phyloP scores from a whole-genome alignment of 805 yeast genomes.

The Candida manassasensis region DNA sequence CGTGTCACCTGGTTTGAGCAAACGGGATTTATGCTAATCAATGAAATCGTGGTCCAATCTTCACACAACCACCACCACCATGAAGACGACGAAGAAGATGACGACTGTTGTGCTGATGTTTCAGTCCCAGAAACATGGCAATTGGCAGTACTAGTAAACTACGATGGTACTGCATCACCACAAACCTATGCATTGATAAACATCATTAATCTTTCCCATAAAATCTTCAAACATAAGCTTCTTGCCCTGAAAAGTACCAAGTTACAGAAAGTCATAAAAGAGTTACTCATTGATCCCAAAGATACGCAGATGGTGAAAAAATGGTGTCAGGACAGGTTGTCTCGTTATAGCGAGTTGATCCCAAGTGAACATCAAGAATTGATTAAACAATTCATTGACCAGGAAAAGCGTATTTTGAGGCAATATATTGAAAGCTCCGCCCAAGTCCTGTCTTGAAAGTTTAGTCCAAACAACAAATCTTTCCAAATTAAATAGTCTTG shows the following conservation, averaged over 20 bases:
- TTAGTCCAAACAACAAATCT: no score
- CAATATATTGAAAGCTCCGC: conserved; percentile 12
- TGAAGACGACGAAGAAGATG: conserved; percentile 13
- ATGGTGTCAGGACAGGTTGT: conserved; percentile 26
- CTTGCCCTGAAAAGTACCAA: conserved; percentile 15
- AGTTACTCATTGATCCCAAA: conserved; percentile 14
- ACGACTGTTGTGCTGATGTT: conserved; percentile 16
- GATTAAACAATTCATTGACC: conserved; percentile 16
- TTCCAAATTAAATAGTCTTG: no score
- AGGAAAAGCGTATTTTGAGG: conserved; percentile 23
- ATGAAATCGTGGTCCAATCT: conserved; percentile 15
- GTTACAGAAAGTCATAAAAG: conserved; percentile 16
- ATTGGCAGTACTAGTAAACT: conserved; percentile 33
- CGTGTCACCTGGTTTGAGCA: conserved; percentile 48
- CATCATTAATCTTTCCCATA: conserved; percentile 25
- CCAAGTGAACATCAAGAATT: conserved; percentile 10
- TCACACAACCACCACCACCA: conserved; percentile 9
- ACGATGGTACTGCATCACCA: conserved; percentile 41
- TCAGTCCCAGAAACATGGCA: conserved; percentile 37
- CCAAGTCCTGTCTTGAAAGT: no score
- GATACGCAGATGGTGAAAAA: conserved; percentile 10
- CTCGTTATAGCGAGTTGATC: conserved; percentile 12
- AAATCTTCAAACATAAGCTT: conserved; percentile 20
- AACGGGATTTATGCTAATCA: conserved; percentile 37
- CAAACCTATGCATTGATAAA: conserved; percentile 38